phyloP scores from a whole-genome alignment of 2,329 filamentous ascomycete genomes.

The Fusarium sp. region DNA sequence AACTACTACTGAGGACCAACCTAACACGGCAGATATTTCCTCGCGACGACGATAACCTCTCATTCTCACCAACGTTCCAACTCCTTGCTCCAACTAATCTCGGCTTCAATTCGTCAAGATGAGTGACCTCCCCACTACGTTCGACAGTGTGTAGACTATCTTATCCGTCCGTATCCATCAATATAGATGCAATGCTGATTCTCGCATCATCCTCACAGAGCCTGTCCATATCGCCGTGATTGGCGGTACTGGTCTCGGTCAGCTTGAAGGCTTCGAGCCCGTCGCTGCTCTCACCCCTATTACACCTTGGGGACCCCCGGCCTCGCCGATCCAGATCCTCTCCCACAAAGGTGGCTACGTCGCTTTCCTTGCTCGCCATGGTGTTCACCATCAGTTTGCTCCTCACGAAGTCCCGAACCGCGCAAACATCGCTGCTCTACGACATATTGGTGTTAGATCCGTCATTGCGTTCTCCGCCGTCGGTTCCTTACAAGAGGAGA shows the following conservation, averaged over 20 bases:
- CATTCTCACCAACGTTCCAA: constrained; percentile 8
- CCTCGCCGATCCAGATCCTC: constrained; percentile 83
- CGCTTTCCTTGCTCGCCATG: constrained; percentile 95
- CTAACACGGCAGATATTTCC: constrained; percentile 20
- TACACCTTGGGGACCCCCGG: constrained; percentile 90
- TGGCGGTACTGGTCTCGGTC: constrained; percentile 90
- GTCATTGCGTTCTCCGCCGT: constrained; percentile 97
- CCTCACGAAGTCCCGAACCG: constrained; percentile 95
- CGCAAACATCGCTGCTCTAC: constrained; percentile 98
- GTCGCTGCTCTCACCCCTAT: constrained; percentile 79
- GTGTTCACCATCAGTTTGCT: constrained; percentile 85
- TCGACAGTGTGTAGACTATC: constrained; percentile 61
- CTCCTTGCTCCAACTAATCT: background rate
- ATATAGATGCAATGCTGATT: constrained; percentile 23
- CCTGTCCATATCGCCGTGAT: constrained; percentile 88
- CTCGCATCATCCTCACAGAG: constrained; percentile 53
- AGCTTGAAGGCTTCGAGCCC: constrained; percentile 86
- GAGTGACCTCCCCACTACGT: constrained; percentile 66
- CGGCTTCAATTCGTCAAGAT: constrained; percentile 48
- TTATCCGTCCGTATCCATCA: background rate
- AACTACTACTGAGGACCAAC: constrained; percentile 1
- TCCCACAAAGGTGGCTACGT: constrained; percentile 84
- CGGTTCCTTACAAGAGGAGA: constrained; percentile 89
- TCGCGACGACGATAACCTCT: constrained; percentile 11
- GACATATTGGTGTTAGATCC: constrained; percentile 86